phyloP scores from a whole-genome alignment of 2,329 filamentous ascomycete species.

The Emmonsiellopsis sp. region DNA sequence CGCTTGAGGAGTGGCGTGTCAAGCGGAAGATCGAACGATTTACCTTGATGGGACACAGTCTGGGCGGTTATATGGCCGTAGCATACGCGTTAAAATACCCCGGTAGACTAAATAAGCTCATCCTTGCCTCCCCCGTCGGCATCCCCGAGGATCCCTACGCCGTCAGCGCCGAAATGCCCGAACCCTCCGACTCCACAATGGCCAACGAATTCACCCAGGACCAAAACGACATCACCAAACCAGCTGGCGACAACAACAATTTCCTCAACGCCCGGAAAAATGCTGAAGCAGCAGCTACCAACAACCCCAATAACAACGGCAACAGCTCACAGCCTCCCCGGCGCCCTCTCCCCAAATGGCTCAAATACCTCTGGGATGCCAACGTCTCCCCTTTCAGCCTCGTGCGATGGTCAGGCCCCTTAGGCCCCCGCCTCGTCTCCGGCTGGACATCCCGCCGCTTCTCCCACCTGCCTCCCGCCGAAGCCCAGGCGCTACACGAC shows the following conservation, averaged over 20 bases:
- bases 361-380: conserved; percentile 91
- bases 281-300: conserved; percentile 18
- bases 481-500: conserved; percentile 77
- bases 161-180: conserved; percentile 68
- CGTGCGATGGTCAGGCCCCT: conserved; percentile 75
- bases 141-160: conserved; percentile 93
- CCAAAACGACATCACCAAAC: conserved; percentile 40
- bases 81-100: conserved; percentile 96
- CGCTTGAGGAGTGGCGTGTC: conserved; percentile 89
- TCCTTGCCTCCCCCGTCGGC: conserved; percentile 87
- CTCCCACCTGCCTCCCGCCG: conserved; percentile 70
- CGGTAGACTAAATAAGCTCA: conserved; percentile 87
- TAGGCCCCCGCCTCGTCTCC: conserved; percentile 85
- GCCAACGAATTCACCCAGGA: conserved; percentile 73
- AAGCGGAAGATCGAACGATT: conserved; percentile 85
- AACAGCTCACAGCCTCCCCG: conserved; percentile 40
- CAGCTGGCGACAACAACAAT: conserved; percentile 38
- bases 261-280: conserved; percentile 43
- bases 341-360: conserved; percentile 68
- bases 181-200: conserved; percentile 63
- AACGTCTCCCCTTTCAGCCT: conserved; percentile 93
- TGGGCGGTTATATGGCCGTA: conserved; percentile 90
- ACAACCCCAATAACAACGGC: conserved; percentile 24
- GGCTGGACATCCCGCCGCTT: conserved; percentile 93
- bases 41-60: conserved; percentile 83